Base-by-base conservation (phyloP, 331 rosid genomes). In the Malus hybrid region DNA sequence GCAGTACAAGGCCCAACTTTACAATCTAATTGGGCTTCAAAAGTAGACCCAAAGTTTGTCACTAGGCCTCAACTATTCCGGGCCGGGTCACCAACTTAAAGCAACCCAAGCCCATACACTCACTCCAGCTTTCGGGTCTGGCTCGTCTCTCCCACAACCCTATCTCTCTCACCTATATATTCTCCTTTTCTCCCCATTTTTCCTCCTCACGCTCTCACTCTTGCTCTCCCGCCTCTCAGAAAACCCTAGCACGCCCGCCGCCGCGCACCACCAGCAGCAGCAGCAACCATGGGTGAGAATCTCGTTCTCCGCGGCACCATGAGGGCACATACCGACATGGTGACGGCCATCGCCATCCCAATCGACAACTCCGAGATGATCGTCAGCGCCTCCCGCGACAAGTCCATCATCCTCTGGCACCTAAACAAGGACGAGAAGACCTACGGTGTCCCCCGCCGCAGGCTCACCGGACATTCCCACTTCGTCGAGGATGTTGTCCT, bases 281-380 rank as follows among this genome's bases (percentile, higher is more conserved):
- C n/a, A 50, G 19, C 9, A 71, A 57, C 60, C 61, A 94, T 95
- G 99, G 89, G 92, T 3, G 99, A 95, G 3, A 92, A 87, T 1
- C 87, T 95, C 2, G 90, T 89, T 22, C 93, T 92, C 3, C 91
- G 91, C 2, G 99, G 99, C n/a, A 92, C 97, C 19, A 88, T 95
- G 96, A 84, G 93, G 55, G 91, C 97, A 12, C 99, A 95, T 88
- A 92, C 97, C 36, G 99, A 95, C 55, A 73, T 80, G 36, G 98
- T 95, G 1, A 95, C 99, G 13, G 98, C 99, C 48, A 95, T 95
- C n/a, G 99, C 99, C 7, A 81, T 90, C 3, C 99, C 99, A 0
- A 89, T 92, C 33, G 99, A 95, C 76, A 95, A 95, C 80, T 64
- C 92, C 6, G 97, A 92, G 70, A 92, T 90, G 89, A 92, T 95